Conservation (phyloP, 352 stramenopile genomes). For the Pythium apleroticum region DNA sequence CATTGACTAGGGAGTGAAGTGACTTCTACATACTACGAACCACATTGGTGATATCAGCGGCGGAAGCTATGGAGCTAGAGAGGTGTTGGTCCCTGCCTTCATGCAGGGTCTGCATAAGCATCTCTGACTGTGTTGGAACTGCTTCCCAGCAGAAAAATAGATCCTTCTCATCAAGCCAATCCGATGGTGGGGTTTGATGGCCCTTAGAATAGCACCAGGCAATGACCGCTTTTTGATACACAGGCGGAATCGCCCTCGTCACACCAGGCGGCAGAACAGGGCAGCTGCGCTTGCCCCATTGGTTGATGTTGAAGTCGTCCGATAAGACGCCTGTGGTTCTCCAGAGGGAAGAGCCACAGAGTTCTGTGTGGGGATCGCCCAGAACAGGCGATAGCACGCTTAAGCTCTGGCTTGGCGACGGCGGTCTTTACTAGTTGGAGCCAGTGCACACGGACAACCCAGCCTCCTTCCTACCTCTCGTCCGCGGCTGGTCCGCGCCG, state of each 20-base stretch:
- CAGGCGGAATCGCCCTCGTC: not conserved
- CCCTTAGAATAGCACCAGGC: not conserved
- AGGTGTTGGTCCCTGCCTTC: no score
- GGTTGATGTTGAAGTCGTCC: conserved; percentile 1
- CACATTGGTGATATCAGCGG: no score
- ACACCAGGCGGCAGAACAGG: not conserved
- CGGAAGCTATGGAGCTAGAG: no score
- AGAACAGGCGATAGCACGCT: conserved; percentile 1
- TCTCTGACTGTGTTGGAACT: no score
- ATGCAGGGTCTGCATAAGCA: no score
- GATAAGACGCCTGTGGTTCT: conserved; percentile 13
- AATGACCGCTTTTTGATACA: not conserved
- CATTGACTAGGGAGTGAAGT: no score
- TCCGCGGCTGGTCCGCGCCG: not conserved
- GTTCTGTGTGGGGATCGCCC: not conserved
- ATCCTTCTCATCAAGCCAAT: not conserved
- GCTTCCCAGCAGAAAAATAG: not conserved
- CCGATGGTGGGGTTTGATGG: not conserved
- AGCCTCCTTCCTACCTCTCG: not conserved
- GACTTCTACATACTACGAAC: no score
- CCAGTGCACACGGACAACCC: not conserved
- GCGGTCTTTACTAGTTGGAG: not conserved
- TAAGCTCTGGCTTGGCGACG: not conserved
- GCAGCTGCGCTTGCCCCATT: not conserved
- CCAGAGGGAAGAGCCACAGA: not conserved